These are phyloP conservation scores for Hypocreales sp. DNA, from an alignment of 2,329 filamentous ascomycete species.

Conservation along the genomic window DNA sequence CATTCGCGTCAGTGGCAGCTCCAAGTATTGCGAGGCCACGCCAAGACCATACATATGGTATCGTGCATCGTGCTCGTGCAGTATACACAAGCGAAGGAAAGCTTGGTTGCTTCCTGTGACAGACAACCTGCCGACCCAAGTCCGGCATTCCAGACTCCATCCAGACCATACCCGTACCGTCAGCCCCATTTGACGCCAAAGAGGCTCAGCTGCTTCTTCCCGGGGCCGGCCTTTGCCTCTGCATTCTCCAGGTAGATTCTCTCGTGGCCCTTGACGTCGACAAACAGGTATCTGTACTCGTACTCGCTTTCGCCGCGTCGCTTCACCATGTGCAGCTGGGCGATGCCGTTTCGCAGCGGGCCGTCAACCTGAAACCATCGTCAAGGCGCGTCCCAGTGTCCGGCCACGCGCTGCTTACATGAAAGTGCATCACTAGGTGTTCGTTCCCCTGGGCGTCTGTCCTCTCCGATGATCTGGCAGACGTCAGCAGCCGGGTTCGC, in stretches of 20 bases:
- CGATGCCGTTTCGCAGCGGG: constrained; percentile 55
- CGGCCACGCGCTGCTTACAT: too few relatives aligned
- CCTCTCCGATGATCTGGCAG: constrained; percentile 43
- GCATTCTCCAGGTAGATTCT: constrained; percentile 51
- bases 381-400: too few relatives aligned
- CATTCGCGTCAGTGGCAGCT: too few relatives aligned
- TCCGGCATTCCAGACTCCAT: neutral
- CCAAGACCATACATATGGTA: too few relatives aligned
- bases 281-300: constrained; percentile 63
- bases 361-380: constrained; percentile 50
- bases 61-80: too few relatives aligned
- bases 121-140: neutral
- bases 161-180: too few relatives aligned
- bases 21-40: too few relatives aligned
- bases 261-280: constrained; percentile 62
- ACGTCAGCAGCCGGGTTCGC: constrained; percentile 10
- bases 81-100: too few relatives aligned
- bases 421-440: constrained; percentile 74
- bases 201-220: constrained; percentile 32
- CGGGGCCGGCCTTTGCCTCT: constrained; percentile 21
- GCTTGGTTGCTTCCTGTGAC: too few relatives aligned
- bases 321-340: constrained; percentile 65
- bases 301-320: constrained; percentile 48
- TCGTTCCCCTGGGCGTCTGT: constrained; percentile 63
- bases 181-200: constrained; percentile 45